Evolutionary conservation across 23 red algal species (phyloP), one percentile per base, ranked within the genome.

Genomic region (Porphyridium purpureum): DNA sequence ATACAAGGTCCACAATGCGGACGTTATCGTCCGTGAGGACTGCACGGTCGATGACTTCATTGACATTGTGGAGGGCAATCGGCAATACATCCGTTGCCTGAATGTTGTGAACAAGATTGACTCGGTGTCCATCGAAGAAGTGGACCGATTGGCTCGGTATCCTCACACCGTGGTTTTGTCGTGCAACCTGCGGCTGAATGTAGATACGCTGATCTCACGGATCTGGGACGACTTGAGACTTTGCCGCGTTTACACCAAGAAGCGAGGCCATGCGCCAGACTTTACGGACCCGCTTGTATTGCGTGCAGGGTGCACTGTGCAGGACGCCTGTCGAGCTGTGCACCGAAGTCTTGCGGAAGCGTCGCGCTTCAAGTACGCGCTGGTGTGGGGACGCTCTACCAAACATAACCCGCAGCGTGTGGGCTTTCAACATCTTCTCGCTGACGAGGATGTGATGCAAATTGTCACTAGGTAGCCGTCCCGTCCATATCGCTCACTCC

Each of bases 81-180:
- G 90, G 31, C 70, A 84, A 29, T 98, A 98, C 63, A 79, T 98
- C 26, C 66, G 36, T 24, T 70, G 64, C 51, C 54, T 98, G 23
- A 82, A 98, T 49, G 53, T 98, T 4, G 74, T 78, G 62, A 98
- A 83, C 73, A 86, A 98, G 57, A 86, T 95, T 24, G 90, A 98
- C 44, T 67, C 80, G 9, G 65, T 82, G 23, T 80, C 78, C 8
- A 33, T 98, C 27, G 90, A 98, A 57, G 74, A 84, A 48, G 63
- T 98, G 27, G 74, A 98, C 46, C 74, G 69, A 20, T 55, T 84
- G 8, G 90, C 79, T 21, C 60, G 76, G 36, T 49, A 80, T 36
- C 57, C 66, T 2, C 59, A 98, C 57, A 78, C 70, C 2, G 81
- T 86, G 20, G 77, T 83, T 1, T 69, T 98, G 54, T 76, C 67